Conservation (phyloP, 2,329 filamentous ascomycete genomes). For the Arthrocladium fulminans region DNA sequence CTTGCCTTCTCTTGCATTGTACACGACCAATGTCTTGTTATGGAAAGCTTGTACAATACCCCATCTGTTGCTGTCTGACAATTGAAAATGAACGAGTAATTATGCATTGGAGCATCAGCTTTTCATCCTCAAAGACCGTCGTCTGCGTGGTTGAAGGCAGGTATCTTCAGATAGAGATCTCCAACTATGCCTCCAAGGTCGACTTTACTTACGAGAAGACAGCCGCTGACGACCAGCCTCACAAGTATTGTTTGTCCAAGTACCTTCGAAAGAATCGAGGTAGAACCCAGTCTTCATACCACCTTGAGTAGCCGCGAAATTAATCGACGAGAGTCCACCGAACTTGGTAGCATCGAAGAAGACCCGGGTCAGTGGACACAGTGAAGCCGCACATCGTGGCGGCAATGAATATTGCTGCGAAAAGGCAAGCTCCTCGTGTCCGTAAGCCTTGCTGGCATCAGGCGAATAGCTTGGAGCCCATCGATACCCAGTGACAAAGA, state of each 20-base stretch:
- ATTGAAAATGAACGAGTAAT: background rate
- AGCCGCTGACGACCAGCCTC: constrained; percentile 31
- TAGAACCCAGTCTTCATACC: constrained; percentile 36
- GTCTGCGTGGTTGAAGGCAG: background rate
- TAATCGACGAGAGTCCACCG: constrained; percentile 38
- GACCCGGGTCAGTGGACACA: constrained; percentile 38
- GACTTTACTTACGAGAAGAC: constrained; percentile 1
- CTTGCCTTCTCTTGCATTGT: background rate
- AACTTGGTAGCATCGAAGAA: constrained; percentile 33
- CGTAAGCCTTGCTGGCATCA: background rate
- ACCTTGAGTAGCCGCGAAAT: constrained; percentile 39
- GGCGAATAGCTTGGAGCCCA: constrained; percentile 29
- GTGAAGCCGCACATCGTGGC: constrained; percentile 8
- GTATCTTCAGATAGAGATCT: background rate
- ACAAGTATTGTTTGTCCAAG: constrained; percentile 44
- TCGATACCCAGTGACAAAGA: constrained; percentile 38
- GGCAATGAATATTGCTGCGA: constrained; percentile 35
- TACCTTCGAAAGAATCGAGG: constrained; percentile 40
- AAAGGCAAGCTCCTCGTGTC: constrained; percentile 26
- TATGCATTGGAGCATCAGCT: background rate
- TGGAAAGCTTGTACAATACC: background rate
- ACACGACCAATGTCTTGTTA: background rate
- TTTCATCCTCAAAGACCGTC: background rate
- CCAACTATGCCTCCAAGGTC: background rate
- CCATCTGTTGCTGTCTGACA: background rate